phyloP scores from a whole-genome alignment of 2,329 filamentous ascomycete genomes.

The Biscogniauxia mediterranea region DNA sequence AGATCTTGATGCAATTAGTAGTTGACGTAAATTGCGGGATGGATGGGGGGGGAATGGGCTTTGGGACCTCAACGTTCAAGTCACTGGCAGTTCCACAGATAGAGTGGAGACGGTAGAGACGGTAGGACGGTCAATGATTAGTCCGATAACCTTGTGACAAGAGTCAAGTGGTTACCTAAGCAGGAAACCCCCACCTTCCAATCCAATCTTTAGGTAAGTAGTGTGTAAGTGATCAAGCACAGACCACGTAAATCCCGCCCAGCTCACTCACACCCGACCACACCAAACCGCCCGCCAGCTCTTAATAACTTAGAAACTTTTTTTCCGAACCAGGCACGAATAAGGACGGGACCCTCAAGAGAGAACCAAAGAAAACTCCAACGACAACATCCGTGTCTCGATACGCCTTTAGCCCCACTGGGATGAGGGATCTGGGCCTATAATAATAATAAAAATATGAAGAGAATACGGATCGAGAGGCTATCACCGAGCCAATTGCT shows the following conservation, averaged over 20 bases:
- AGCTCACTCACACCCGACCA: slow-evolving; percentile 4
- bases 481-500: slow-evolving; percentile 62
- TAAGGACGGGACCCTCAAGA: slow-evolving; percentile 14
- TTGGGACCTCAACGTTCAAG: not conserved
- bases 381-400: slow-evolving; percentile 24
- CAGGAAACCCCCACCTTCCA: no score
- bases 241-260: no score
- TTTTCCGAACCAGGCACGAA: slow-evolving; percentile 31
- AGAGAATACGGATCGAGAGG: slow-evolving; percentile 59
- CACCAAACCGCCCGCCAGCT: not conserved
- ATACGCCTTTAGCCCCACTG: slow-evolving; percentile 16
- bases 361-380: slow-evolving; percentile 14
- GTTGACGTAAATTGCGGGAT: slow-evolving; percentile 31
- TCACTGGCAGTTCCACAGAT: no score
- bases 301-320: slow-evolving; percentile 26
- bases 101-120: no score
- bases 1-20: slow-evolving; percentile 32
- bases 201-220: no score
- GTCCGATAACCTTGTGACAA: slow-evolving; percentile 17
- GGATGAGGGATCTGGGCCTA: slow-evolving; percentile 23
- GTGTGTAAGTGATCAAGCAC: no score
- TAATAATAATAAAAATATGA: slow-evolving; percentile 47
- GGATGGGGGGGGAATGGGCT: not conserved
- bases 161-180: no score
- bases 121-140: slow-evolving; percentile 19